A percentile compares a stretch with the other conserved stretches of the same genome.
These are phyloP conservation scores for Endocalyx cinctus DNA, from an alignment of 2,329 filamentous ascomycete genomes.

Conservation along the genomic window DNA sequence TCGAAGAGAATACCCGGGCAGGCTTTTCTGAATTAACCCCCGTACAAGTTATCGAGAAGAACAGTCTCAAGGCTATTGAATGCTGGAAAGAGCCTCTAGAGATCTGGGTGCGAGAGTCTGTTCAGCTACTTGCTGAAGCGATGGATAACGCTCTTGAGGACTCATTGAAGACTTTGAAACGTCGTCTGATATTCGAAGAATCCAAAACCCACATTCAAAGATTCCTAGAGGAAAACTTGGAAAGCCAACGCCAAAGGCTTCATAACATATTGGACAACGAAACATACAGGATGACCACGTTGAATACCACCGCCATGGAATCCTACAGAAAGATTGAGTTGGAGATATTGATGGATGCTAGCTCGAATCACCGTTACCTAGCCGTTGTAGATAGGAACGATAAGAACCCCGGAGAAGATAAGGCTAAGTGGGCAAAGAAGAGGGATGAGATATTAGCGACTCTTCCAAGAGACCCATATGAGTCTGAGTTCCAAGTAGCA, in stretches of 20 bases:
- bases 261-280: conserved; percentile 46
- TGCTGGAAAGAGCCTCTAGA: conserved; percentile 51
- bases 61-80: conserved; percentile 48
- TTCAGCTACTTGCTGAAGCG: conserved; percentile 35
- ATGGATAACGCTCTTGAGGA: conserved; percentile 39
- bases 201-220: conserved; percentile 33
- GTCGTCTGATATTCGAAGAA: conserved; percentile 43
- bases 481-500: conserved; percentile 53
- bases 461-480: conserved; percentile 56
- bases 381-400: too few species aligned
- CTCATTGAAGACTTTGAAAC: conserved; percentile 40
- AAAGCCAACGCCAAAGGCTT: conserved; percentile 31
- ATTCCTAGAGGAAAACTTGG: conserved; percentile 36
- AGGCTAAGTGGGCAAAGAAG: conserved; percentile 33
- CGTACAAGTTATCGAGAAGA: conserved; percentile 50
- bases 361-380: too few species aligned
- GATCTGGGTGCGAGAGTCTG: conserved; percentile 25
- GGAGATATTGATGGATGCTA: conserved; percentile 28
- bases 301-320: conserved; percentile 35
- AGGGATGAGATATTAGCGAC: conserved; percentile 37
- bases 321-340: conserved; percentile 7
- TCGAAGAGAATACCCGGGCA: conserved; percentile 45
- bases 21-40: conserved; percentile 53
- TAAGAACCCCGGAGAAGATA: too few species aligned
- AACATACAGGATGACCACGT: conserved; percentile 47